phyloP scores from a whole-genome alignment of 257 asterid genomes.

The Verbascum thapsus region DNA sequence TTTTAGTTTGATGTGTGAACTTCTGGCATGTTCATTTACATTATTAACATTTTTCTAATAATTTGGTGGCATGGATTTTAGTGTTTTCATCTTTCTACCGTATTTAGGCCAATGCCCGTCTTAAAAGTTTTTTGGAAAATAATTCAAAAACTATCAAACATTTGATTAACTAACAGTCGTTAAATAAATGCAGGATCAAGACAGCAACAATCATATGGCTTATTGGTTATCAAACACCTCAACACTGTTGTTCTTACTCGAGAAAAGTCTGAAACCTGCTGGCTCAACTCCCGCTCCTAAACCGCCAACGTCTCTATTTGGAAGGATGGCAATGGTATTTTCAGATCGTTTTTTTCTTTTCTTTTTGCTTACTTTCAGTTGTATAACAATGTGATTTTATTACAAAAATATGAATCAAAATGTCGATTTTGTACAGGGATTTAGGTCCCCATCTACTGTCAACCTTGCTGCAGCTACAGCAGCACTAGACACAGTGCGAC shows the following conservation, averaged over 20 bases:
- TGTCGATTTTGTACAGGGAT: slow-evolving; percentile 58
- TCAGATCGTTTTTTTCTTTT: slow-evolving; percentile 19
- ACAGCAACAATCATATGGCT: slow-evolving; percentile 83
- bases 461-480: slow-evolving; percentile 77
- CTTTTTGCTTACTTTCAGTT: too few relatives aligned
- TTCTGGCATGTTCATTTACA: too few relatives aligned
- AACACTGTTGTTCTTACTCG: slow-evolving; percentile 81
- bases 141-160: neutral
- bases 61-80: too few relatives aligned
- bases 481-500: slow-evolving; percentile 83
- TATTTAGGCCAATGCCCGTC: too few relatives aligned
- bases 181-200: slow-evolving; percentile 74
- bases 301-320: slow-evolving; percentile 86
- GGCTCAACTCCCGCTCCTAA: slow-evolving; percentile 81
- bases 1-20: too few relatives aligned
- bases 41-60: too few relatives aligned
- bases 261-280: slow-evolving; percentile 84
- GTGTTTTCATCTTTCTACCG: too few relatives aligned
- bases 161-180: slow-evolving; percentile 25
- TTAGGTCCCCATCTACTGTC: slow-evolving; percentile 85
- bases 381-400: too few relatives aligned
- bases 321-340: slow-evolving; percentile 97
- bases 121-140: neutral
- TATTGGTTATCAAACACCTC: slow-evolving; percentile 99
- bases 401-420: too few relatives aligned